phyloP scores from a whole-genome alignment of 2,329 filamentous ascomycete genomes.

The Pseudogymnoascus pannorum region DNA sequence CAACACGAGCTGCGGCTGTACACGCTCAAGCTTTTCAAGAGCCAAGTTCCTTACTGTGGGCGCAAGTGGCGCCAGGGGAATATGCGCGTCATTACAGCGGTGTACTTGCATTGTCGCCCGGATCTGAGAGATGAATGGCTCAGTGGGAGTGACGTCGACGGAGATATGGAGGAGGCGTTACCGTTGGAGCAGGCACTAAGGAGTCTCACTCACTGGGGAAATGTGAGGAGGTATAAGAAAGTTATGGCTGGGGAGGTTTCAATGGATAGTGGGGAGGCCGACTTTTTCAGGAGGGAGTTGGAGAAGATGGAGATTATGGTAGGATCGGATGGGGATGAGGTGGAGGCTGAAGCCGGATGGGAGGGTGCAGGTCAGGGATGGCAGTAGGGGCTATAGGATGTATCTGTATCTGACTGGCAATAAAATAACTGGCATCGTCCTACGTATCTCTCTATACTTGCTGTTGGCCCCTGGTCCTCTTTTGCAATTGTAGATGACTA shows the following conservation, averaged over 20 bases:
- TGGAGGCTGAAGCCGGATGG: conserved; percentile 22
- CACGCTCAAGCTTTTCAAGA: conserved; percentile 97
- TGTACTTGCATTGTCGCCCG: conserved; percentile 88
- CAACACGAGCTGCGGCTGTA: conserved; percentile 84
- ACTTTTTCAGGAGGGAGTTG: conserved; percentile 72
- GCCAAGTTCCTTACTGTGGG: conserved; percentile 94
- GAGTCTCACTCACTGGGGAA: conserved; percentile 90
- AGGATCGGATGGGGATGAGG: not conserved
- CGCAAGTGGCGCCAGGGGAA: conserved; percentile 97
- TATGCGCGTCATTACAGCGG: conserved; percentile 96
- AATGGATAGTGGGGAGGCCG: conserved; percentile 63
- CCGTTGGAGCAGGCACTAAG: conserved; percentile 86
- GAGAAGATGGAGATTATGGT: conserved; percentile 48
- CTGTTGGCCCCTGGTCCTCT: not conserved
- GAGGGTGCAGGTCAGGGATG: conserved; percentile 15
- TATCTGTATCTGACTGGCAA: too few species aligned
- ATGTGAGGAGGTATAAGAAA: conserved; percentile 73
- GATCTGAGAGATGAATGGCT: conserved; percentile 95
- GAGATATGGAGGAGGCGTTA: conserved; percentile 85
- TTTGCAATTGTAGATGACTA: not conserved
- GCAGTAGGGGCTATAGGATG: not conserved
- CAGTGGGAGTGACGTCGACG: conserved; percentile 82
- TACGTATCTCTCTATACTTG: not conserved
- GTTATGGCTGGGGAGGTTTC: conserved; percentile 53
- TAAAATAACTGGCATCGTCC: not conserved